These are phyloP conservation scores for Tuber aestivum DNA, from an alignment of 495 filamentous ascomycete genomes.

Conservation along the genomic window DNA sequence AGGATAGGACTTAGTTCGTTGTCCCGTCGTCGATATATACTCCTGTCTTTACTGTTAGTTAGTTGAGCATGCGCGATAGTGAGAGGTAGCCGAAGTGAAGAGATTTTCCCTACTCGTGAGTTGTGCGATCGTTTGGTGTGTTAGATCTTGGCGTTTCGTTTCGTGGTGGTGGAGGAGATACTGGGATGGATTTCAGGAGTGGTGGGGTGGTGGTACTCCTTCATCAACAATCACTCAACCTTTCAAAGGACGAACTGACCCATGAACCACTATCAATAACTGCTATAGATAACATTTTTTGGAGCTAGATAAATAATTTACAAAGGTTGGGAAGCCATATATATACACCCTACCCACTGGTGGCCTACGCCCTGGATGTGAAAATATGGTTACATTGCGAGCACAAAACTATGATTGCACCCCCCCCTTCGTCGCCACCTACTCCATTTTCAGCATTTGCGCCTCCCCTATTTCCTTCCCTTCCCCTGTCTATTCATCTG, in stretches of 20 bases:
- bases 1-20: too few species aligned
- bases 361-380: neutral
- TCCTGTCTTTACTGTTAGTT: too few species aligned
- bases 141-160: too few species aligned
- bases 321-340: neutral
- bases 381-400: neutral
- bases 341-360: neutral
- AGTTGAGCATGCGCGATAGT: too few species aligned
- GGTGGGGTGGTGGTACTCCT: too few species aligned
- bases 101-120: too few species aligned
- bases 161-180: too few species aligned
- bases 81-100: too few species aligned
- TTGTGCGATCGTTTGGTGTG: too few species aligned
- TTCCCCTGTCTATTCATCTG: neutral
- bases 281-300: neutral
- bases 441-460: neutral
- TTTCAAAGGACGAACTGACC: neutral
- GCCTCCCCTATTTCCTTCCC: neutral
- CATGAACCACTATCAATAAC: neutral
- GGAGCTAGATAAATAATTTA: neutral
- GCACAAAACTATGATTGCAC: neutral
- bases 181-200: too few species aligned
- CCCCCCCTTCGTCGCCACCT: neutral
- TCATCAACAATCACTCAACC: neutral
- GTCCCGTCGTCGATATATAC: too few species aligned